Base-by-base conservation (phyloP, 352 stramenopile genomes). In the Thalassiosira livingstoniorum region DNA sequence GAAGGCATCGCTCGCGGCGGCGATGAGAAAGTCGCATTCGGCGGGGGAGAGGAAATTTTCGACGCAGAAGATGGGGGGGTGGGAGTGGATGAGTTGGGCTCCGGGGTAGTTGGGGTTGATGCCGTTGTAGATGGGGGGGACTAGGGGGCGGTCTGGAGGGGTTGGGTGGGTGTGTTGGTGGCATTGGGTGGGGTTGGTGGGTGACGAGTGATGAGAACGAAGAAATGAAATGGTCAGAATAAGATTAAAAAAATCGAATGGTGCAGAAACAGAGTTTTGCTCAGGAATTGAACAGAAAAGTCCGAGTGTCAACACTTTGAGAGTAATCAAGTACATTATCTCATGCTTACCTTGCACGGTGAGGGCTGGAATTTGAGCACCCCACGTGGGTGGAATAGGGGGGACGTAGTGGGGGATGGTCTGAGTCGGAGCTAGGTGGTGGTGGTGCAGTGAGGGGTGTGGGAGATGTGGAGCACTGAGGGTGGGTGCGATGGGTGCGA, bases 21-120 rank as follows among this genome's bases (percentile, higher is more conserved):
- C 39, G 57, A 95, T 92, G 18, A 96, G 65, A 75, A 91, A 93
- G 23, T 94, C 80, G 55, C 92, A 96, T 78, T 96, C 91, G n/a
- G 73, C 82, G 1, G 86, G 71, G 10, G 83, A 87, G 29, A 96
- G 80, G 79, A 96, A 96, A 42, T 94, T 85, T 31, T 92, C 69
- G 3, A 94, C 85, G n/a, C 64, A 62, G 77, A 89, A 96, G 0
- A 96, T 80, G 11, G 91, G 91, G 25, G 92, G 92, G 58, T 86
- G 71, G 13, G 73, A 23, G 62, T 88, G 63, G 3, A 95, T 35
- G 10, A 92, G 55, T 35, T 76, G 73, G 18, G 90, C 58, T 11
- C 85, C 83, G 15, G 90, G 88, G 81, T 94, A 93, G 45, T 90
- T 86, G 3, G 90, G 83, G 80, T 96, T 95, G 80, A 95, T 85